Evolutionary conservation across 2,329 filamentous ascomycete genomes (phyloP).

Genomic region (Phyllosticta citriasiana): DNA sequence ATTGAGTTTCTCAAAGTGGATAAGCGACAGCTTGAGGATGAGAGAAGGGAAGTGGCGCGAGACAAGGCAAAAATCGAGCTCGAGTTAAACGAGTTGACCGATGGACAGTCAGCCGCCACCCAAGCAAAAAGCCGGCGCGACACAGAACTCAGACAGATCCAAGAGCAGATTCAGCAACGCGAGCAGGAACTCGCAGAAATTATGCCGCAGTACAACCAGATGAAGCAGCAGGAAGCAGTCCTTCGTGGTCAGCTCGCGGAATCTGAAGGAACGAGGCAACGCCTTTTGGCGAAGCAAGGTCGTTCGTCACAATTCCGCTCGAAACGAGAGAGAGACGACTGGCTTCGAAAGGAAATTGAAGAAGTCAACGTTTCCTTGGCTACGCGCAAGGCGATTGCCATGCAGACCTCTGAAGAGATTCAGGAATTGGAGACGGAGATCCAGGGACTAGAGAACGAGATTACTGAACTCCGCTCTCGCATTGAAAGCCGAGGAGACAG

Average conservation of each 20-base stretch:
- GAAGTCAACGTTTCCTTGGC: constrained; percentile 68
- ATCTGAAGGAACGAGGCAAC: constrained; percentile 63
- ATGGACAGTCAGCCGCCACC: constrained; percentile 70
- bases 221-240: constrained; percentile 61
- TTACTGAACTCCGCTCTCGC: constrained; percentile 57
- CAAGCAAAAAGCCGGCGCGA: constrained; percentile 62
- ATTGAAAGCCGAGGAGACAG: constrained; percentile 72
- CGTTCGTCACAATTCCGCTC: constrained; percentile 78
- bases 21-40: constrained; percentile 77
- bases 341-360: constrained; percentile 68
- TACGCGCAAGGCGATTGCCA: constrained; percentile 71
- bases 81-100: constrained; percentile 69
- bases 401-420: constrained; percentile 79
- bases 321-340: constrained; percentile 80
- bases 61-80: constrained; percentile 77
- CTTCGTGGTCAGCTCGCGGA: constrained; percentile 64
- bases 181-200: constrained; percentile 66
- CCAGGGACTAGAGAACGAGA: constrained; percentile 59
- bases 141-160: constrained; percentile 60
- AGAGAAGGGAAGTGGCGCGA: constrained; percentile 73
- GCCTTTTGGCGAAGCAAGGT: constrained; percentile 85
- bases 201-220: constrained; percentile 65
- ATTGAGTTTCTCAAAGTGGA: constrained; percentile 79
- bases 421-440: constrained; percentile 62
- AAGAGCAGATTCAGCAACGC: constrained; percentile 62